Evolutionary conservation across 1,284 basidiomycete species (phyloP), one percentile per base, ranked within the genome.

Genomic region (Cutaneotrichosporon sp.): DNA sequence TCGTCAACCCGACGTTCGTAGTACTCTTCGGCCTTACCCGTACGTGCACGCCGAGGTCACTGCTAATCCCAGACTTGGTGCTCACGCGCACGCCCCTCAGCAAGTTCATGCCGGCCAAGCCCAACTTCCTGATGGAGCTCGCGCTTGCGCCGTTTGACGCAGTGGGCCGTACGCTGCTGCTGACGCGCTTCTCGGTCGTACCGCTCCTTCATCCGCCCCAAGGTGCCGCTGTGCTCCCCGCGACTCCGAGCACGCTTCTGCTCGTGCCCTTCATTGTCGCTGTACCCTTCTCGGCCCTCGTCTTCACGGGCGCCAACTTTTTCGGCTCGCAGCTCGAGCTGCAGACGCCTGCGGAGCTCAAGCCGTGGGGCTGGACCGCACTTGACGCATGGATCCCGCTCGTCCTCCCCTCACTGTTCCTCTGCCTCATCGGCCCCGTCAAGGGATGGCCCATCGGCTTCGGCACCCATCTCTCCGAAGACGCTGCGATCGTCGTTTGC

Each of bases 201-300:
- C 66, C 73, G 5, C 56, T 72, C 39, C 55, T 70, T 1, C 51
- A 58, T 46, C 47, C 56, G 0, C 23, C 46, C 2, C 22, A 15
- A 17, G 23, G 34, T 13, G 22, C 42, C 44, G 33, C 21, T 21
- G 35, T 40, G 20, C 64, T 74, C 8, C 66, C 64, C 2, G 46
- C 63, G 1, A 74, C 72, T 4, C 65, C 71, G 13, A 55, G 63
- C 5, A 63, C 69, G 1, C 63, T 76, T 51, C 41, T 74, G 4
- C 63, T 75, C 18, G 62, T 68, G 1, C 72, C 72, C 8, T 71
- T 72, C 61, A 73, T 75, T 52, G 52, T 69, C 20, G 67, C 70
- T 39, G 70, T 71, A 8, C 74, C 74, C 3, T 70, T 66, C 58
- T 71, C 69, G 4, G 63, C 67, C 4, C 35, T 72, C 21, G 51